Base-by-base conservation (phyloP, 768 basidiomycete genomes). In the Fomitopsis serialis region DNA sequence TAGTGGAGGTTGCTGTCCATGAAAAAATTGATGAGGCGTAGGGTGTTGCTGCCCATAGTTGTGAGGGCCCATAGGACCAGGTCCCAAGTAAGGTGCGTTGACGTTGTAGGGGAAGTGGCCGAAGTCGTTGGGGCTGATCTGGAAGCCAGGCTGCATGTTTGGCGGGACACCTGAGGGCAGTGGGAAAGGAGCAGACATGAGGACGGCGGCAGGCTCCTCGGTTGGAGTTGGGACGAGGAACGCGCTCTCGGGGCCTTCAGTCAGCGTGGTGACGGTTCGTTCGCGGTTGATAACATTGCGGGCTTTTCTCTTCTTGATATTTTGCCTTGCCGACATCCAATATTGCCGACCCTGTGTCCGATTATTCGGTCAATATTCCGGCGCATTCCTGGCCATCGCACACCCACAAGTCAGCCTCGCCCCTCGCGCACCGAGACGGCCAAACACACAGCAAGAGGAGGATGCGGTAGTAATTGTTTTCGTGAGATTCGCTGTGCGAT, bases 191-290 rank as follows among this genome's bases (percentile, higher is more conserved):
- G 74, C 66, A 25, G 75, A 67, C 62, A 75, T 66, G 63, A 68
- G 60, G 58, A 58, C 64, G 48, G 63, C 42, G 52, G 55, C 24
- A 48, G 74, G 75, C 17, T 81, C 78, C 66, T 82, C 81, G 58
- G 75, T 76, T 23, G 78, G 65, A 10, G 74, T 75, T 19, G 78
- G 77, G 27, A 79, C 70, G 53, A 80, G 73, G 54, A 76, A 80
- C 27, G 74, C 73, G 2, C 78, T 76, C 60, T 78, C 76, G 45
- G 82, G 75, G 58, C 80, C 79, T 61, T 81, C 74, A 11, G 81
- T 81, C 63, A 84, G 80, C 34, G 82, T 83, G 58, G 81, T 81
- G 59, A 84, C 81, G n/a, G 82, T 84, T 53, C 83, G 79, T 66
- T 84, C 81, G 61, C 85, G 78, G 67, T 73, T 78, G 58, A 74